Base-by-base conservation (phyloP, 2,329 filamentous ascomycete species). In the Ophiostoma ulmi region DNA sequence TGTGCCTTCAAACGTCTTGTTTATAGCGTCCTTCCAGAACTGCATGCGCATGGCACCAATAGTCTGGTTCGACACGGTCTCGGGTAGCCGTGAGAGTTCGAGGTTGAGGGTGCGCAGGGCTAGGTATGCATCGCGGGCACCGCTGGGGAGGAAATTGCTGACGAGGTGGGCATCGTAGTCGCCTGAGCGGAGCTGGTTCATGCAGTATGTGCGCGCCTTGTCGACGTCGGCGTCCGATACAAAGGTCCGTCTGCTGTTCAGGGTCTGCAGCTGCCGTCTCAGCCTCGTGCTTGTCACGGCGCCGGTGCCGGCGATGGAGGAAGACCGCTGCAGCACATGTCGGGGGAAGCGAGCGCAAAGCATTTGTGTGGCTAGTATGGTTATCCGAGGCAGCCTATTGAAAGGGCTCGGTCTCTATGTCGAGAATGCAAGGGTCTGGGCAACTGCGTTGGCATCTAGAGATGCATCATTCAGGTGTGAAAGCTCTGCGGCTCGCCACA, bases 81-180 rank as follows among this genome's bases (percentile, higher is more conserved):
- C 94, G 71, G 95, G 93, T 73, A 98, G 91, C 71, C 92, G 88
- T 64, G 94, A 92, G 72, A 97, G 87, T 79, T 97, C 94, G 76
- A 98, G 86, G 78, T 99, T 99, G 79, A 99, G 89, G 68, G 94
- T 91, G 73, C 94, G 91, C 71, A 99, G 88, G 72, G 94, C 93
- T 75, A 97, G 87, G 81, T 98, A 97, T 75, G 92, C 90, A 80
- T 96, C 90, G 76, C 89, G 89, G 14, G 90, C 86, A 39, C 89
- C 85, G 3, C 83, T 83, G 0, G 93, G 93, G 73, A 97, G 87
- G 80, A 97, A 97, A 73, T 92, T 90, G 74, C 92, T 90, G 72
- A 97, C 88, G 48, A 95, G 86, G 78, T 93, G 92, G 20, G 95
- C 93, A 73, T 96, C 92, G 70, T 93, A 90, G 80, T 99, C 95